Conservation (phyloP, 345 rosid genomes). For the Brassica cretica region DNA sequence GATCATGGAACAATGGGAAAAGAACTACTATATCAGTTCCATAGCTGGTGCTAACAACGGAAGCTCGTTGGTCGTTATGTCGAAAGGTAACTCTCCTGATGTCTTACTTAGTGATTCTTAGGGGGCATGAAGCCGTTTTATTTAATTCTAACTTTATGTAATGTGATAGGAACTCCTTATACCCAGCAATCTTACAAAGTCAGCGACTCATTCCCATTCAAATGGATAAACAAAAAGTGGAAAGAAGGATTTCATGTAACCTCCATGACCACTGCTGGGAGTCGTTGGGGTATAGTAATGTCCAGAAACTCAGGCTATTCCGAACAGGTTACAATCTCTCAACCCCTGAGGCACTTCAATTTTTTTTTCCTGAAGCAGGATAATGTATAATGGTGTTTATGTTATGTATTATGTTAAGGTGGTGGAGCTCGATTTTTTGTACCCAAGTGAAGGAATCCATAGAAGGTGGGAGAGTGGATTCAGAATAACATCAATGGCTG, state of each 20-base stretch:
- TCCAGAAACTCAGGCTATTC: constrained; percentile 88
- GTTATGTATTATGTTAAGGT: constrained; percentile 49
- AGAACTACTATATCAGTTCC: constrained; percentile 84
- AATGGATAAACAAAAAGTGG: constrained; percentile 99
- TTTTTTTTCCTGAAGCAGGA: not conserved
- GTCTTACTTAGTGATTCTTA: constrained; percentile 1
- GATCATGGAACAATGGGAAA: constrained; percentile 99
- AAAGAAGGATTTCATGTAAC: constrained; percentile 99
- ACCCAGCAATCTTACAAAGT: constrained; percentile 99
- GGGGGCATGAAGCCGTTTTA: constrained; percentile 7
- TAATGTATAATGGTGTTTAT: constrained; percentile 11
- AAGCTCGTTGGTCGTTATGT: constrained; percentile 91
- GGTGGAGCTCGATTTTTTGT: constrained; percentile 91
- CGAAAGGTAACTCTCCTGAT: constrained; percentile 58
- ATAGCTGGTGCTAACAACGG: constrained; percentile 93
- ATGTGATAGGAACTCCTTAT: constrained; percentile 74
- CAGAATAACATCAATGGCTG: constrained; percentile 94
- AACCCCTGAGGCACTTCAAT: constrained; percentile 1
- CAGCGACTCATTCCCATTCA: constrained; percentile 94
- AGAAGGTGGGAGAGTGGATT: constrained; percentile 89
- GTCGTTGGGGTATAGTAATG: constrained; percentile 96
- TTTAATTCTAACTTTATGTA: constrained; percentile 22
- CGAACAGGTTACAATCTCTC: constrained; percentile 61
- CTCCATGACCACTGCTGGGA: constrained; percentile 93
- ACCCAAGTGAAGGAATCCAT: constrained; percentile 96